A percentile compares a stretch with the other conserved stretches of the same genome.
phyloP scores from a whole-genome alignment of 2,329 filamentous ascomycete species.

The Daldinia sp. region DNA sequence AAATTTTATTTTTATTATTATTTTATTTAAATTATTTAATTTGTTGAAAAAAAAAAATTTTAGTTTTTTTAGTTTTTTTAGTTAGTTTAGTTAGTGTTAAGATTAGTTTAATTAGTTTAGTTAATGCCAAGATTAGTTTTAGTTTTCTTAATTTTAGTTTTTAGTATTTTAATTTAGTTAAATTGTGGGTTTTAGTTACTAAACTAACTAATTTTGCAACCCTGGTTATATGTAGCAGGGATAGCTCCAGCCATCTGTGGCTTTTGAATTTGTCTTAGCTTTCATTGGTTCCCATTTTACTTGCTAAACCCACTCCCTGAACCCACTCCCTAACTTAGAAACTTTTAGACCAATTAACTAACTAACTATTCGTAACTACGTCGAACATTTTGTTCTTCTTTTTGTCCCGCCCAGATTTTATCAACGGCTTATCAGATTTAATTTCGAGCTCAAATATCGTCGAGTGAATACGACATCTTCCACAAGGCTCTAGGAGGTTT shows the following conservation, averaged over 20 bases:
- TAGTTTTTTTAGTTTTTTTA: too few relatives aligned
- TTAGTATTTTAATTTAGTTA: too few relatives aligned
- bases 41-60: too few relatives aligned
- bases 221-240: neutral
- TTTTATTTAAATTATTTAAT: too few relatives aligned
- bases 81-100: too few relatives aligned
- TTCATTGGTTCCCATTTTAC: neutral
- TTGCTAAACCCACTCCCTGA: neutral
- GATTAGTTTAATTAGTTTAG: too few relatives aligned
- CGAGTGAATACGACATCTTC: neutral
- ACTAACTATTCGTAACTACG: too few relatives aligned
- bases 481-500: neutral
- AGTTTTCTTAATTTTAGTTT: too few relatives aligned
- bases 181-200: too few relatives aligned
- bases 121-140: too few relatives aligned
- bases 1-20: too few relatives aligned
- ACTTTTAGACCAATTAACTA: too few relatives aligned
- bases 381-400: neutral
- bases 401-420: neutral
- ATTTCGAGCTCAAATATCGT: slow-evolving; percentile 19
- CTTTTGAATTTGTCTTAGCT: neutral
- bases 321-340: neutral
- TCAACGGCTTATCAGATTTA: slow-evolving; percentile 26
- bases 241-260: slow-evolving; percentile 1
- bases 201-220: neutral